A percentile compares a stretch with the other conserved stretches of the same genome.
These are phyloP conservation scores for Chaetomium tenue DNA, from an alignment of 495 filamentous ascomycete species.

Conservation along the genomic window DNA sequence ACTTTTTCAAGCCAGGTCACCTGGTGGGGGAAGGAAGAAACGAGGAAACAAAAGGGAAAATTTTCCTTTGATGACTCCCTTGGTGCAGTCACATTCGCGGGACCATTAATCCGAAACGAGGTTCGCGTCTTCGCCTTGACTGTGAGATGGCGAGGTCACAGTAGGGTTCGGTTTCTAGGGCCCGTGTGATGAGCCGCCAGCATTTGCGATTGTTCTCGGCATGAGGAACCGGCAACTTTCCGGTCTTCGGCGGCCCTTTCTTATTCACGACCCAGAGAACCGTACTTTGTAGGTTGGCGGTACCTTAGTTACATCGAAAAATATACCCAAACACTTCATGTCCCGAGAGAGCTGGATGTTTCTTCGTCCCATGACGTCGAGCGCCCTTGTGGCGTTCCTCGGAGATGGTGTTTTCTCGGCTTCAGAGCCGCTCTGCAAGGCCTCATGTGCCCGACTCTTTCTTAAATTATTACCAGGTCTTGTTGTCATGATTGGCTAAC, in stretches of 20 bases:
- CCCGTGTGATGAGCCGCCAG: no score
- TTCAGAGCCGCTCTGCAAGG: conserved; percentile 3
- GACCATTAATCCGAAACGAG: not conserved
- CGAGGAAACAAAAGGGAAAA: not conserved
- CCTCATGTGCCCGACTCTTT: conserved; percentile 14
- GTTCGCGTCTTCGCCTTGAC: not conserved
- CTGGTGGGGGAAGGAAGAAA: not conserved
- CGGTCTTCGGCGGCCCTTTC: no score
- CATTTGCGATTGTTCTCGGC: no score
- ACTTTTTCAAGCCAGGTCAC: not conserved
- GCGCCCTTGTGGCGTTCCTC: not conserved
- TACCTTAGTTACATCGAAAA: no score
- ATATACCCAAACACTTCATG: no score
- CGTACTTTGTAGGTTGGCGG: no score
- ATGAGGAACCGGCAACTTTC: no score
- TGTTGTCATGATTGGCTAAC: conserved; percentile 1
- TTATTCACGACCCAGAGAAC: no score
- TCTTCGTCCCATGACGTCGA: not conserved
- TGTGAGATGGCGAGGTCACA: not conserved
- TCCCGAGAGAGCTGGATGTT: not conserved
- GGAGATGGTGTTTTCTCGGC: conserved; percentile 18
- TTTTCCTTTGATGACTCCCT: not conserved
- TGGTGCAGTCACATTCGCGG: not conserved
- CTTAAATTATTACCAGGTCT: conserved; percentile 1
- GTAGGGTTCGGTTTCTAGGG: no score